Conservation (phyloP, 176 grass and related monocot species). For the Avena eriantha region DNA sequence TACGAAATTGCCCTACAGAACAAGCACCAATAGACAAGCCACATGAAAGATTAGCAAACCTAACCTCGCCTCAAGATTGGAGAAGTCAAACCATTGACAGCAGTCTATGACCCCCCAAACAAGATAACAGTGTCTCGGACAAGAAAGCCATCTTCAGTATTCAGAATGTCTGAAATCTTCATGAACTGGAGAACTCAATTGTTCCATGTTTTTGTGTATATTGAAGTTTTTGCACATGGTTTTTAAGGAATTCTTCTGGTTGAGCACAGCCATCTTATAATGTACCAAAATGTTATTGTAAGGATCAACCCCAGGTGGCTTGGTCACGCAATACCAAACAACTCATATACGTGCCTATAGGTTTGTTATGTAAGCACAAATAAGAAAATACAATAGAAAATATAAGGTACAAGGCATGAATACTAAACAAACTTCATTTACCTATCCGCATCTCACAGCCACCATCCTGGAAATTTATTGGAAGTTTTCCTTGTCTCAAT, state of each 20-base stretch:
- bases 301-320: conserved; percentile 79
- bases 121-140: conserved; percentile 77
- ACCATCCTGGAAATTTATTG: conserved; percentile 90
- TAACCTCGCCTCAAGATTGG: conserved; percentile 91
- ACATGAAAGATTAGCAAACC: conserved; percentile 22
- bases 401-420: conserved; percentile 30
- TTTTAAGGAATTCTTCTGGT: conserved; percentile 88
- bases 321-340: conserved; percentile 95
- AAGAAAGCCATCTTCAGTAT: conserved; percentile 86
- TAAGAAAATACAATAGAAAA: conserved; percentile 23
- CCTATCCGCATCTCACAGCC: conserved; percentile 99
- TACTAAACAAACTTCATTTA: conserved; percentile 45
- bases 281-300: conserved; percentile 97
- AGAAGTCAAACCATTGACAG: conserved; percentile 99
- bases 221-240: conserved; percentile 96
- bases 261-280: conserved; percentile 90
- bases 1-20: conserved; percentile 16
- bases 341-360: conserved; percentile 90
- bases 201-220: conserved; percentile 99
- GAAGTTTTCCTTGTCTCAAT: conserved; percentile 98
- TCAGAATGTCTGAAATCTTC: conserved; percentile 92
- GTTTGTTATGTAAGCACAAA: conserved; percentile 24
- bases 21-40: conserved; percentile 35
- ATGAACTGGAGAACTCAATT: conserved; percentile 99
- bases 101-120: conserved; percentile 96